These are phyloP conservation scores for Colletotrichum tropicale DNA, from an alignment of 2,329 filamentous ascomycete genomes.

Conservation along the genomic window DNA sequence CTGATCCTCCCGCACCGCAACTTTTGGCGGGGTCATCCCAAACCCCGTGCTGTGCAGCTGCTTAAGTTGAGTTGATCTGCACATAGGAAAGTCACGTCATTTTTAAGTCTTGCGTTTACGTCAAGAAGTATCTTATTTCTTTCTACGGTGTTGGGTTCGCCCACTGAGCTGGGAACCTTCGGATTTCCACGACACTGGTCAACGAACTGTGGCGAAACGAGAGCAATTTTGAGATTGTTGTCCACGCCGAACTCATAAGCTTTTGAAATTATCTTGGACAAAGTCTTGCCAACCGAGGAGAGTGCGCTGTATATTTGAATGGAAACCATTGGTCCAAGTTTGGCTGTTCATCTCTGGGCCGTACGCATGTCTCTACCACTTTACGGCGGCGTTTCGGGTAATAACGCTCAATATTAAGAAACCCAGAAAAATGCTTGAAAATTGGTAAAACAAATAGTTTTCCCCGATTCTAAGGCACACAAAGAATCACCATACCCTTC, in stretches of 20 bases:
- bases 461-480: neutral
- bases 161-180: neutral
- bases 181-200: neutral
- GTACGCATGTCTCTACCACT: neutral
- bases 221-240: neutral
- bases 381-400: neutral
- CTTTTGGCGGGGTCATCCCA: neutral
- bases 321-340: neutral
- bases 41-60: neutral
- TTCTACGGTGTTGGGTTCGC: neutral
- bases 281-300: neutral
- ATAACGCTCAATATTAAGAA: neutral
- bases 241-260: neutral
- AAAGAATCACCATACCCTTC: neutral
- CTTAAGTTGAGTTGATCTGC: neutral
- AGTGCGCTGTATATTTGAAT: neutral
- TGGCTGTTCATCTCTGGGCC: neutral
- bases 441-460: neutral
- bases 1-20: neutral
- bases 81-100: neutral
- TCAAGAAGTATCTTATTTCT: neutral
- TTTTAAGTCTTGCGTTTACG: neutral
- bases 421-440: neutral
- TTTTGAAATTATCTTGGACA: rapidly evolving
- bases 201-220: neutral